Percentiles rank a stretch among this genome's conserved stretches.
phyloP scores from a whole-genome alignment of 805 yeast genomes.

The Blastobotrys chiropterorum region DNA sequence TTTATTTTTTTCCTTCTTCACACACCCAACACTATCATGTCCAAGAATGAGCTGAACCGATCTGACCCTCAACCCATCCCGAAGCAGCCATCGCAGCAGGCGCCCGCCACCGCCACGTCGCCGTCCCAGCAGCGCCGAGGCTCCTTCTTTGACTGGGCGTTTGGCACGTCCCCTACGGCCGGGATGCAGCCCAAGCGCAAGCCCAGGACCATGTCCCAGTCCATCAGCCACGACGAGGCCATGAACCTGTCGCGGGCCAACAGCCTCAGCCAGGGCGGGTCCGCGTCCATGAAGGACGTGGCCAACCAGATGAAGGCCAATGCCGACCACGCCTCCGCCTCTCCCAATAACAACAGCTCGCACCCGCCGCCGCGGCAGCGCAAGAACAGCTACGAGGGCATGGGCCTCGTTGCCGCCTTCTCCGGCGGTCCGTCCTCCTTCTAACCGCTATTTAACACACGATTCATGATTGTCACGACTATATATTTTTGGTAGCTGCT shows the following conservation, averaged over 20 bases:
- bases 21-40: background rate
- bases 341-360: background rate
- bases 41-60: background rate
- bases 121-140: background rate
- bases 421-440: slow-evolving; percentile 32
- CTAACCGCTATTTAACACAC: slow-evolving; percentile 12
- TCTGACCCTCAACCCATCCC: background rate
- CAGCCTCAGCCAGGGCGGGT: background rate
- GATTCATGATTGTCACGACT: background rate
- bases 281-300: background rate
- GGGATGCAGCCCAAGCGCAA: background rate
- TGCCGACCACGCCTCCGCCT: background rate
- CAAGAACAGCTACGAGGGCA: slow-evolving; percentile 24
- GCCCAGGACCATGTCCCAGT: slow-evolving; percentile 1
- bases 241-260: slow-evolving; percentile 31
- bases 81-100: background rate
- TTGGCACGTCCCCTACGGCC: slow-evolving; percentile 1
- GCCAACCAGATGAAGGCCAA: slow-evolving; percentile 1
- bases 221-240: slow-evolving; percentile 30
- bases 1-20: background rate
- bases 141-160: slow-evolving; percentile 12
- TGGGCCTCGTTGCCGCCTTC: slow-evolving; percentile 34
- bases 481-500: too few species aligned
- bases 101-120: background rate
- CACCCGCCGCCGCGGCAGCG: slow-evolving; percentile 1